phyloP scores from a whole-genome alignment of 2,329 filamentous ascomycete species.

The Penicillium brasilianum region DNA sequence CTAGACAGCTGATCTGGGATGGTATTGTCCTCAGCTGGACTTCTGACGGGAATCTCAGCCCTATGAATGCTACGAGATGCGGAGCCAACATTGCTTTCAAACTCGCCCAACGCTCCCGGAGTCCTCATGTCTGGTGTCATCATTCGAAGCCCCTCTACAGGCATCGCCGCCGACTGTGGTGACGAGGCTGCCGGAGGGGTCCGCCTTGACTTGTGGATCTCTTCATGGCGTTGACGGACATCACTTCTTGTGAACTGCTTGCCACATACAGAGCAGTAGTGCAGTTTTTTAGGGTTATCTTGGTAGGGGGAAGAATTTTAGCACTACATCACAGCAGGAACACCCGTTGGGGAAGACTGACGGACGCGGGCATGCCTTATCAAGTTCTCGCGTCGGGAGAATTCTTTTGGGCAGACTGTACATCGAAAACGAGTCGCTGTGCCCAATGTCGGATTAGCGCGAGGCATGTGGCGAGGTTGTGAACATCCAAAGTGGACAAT shows the following conservation, averaged over 20 bases:
- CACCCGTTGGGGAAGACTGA: not conserved
- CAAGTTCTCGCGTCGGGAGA: constrained; percentile 7
- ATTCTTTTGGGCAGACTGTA: constrained; percentile 5
- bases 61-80: not conserved
- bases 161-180: not conserved
- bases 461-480: not conserved
- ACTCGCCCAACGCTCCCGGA: not conserved
- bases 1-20: not conserved
- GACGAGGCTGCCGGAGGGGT: not conserved
- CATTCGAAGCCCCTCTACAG: not conserved
- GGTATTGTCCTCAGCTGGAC: not conserved
- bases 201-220: constrained; percentile 2
- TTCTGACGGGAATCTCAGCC: not conserved
- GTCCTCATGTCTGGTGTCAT: not conserved
- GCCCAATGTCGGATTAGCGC: not conserved
- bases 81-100: not conserved
- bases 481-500: not conserved
- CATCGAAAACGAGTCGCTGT: constrained; percentile 4
- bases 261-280: constrained; percentile 4
- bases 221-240: constrained; percentile 10
- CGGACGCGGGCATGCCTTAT: constrained; percentile 6
- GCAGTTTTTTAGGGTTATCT: constrained; percentile 5
- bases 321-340: not conserved
- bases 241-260: constrained; percentile 12
- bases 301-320: not conserved